Base-by-base conservation (phyloP, 495 filamentous ascomycete genomes). In the Parathielavia hyrcaniae region DNA sequence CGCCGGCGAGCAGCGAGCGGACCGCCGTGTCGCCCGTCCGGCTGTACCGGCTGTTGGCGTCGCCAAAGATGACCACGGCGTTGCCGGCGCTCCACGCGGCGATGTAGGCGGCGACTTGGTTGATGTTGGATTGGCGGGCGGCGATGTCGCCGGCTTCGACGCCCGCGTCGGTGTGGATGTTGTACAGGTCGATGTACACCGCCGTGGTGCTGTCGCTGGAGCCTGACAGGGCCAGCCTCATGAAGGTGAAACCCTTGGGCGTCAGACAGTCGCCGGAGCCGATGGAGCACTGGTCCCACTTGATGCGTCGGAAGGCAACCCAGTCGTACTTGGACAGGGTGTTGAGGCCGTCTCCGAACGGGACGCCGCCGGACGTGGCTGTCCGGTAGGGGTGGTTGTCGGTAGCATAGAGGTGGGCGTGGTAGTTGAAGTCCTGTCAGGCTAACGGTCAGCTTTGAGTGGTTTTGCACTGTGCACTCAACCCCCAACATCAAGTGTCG, bases 241-340 rank as follows among this genome's bases (percentile, higher is more conserved):
- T 84, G 49, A 80, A 80, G 0, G 82, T 82, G 61, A 82, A 84
- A 4, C 83, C 84, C 65, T 87, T 87, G 13, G 83, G 83, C 10
- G 82, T 85, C 40, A 85, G 64, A 61, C 84, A 87, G 61, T 87
- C 50, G 0, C 73, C 76, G 5, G 76, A 79, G 0, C 73, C 75
- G 65, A 80, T 68, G 36, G 75, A 79, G 68, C 83, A 87, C 0
- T 60, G 73, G 17, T 69, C 64, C 84, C 84, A 87, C 50, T 82
- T 81, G 26, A 72, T 69, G 9, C 82, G 80, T 40, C 71, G 67
- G 63, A 83, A 81, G 63, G 78, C 73, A 22, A 77, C 60, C 75
- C 78, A 86, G 57, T 75, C 63, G 57, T 76, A 78, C 64, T 79
- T 79, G 34, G 80, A 73, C 13, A 86, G 58, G 4, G 80, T 82